phyloP scores from a whole-genome alignment of 257 asterid genomes.

The Capsicum baccatum region DNA sequence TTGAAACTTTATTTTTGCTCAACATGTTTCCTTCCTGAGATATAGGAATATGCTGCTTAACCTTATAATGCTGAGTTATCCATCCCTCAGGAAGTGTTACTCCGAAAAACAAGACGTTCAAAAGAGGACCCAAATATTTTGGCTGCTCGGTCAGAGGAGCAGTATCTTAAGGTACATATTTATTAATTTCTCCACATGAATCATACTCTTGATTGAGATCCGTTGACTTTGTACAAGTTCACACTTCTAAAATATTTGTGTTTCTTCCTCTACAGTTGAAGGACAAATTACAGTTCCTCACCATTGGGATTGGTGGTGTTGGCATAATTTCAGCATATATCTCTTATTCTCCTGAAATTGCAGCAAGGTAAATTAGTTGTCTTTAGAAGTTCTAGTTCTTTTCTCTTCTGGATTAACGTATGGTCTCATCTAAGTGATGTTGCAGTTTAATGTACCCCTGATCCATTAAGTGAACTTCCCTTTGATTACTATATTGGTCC shows the following conservation, averaged over 20 bases:
- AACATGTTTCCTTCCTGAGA: neutral
- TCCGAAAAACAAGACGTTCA: constrained; percentile 68
- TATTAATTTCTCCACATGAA: neutral
- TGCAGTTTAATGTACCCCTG: neutral
- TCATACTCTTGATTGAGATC: neutral
- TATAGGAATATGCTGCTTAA: neutral
- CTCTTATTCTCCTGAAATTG: constrained; percentile 83
- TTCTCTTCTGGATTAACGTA: neutral
- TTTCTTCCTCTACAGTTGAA: constrained; percentile 63
- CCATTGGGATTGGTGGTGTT: constrained; percentile 78
- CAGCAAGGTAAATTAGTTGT: constrained; percentile 60
- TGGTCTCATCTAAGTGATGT: neutral
- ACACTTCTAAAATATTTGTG: constrained; percentile 25
- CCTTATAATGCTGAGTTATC: constrained; percentile 9
- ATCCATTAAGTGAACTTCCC: neutral
- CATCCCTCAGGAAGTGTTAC: constrained; percentile 69
- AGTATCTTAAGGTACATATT: constrained; percentile 67
- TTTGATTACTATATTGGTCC: neutral
- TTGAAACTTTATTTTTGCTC: constrained; percentile 10
- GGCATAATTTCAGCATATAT: constrained; percentile 79
- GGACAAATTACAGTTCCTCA: constrained; percentile 71
- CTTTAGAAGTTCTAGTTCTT: constrained; percentile 22
- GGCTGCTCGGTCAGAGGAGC: constrained; percentile 89
- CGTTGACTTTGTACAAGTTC: constrained; percentile 15
- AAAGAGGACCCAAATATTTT: constrained; percentile 80